Evolutionary conservation across 306 rosid species (phyloP).

Genomic region (barrel medic (Medicago truncatula)): DNA sequence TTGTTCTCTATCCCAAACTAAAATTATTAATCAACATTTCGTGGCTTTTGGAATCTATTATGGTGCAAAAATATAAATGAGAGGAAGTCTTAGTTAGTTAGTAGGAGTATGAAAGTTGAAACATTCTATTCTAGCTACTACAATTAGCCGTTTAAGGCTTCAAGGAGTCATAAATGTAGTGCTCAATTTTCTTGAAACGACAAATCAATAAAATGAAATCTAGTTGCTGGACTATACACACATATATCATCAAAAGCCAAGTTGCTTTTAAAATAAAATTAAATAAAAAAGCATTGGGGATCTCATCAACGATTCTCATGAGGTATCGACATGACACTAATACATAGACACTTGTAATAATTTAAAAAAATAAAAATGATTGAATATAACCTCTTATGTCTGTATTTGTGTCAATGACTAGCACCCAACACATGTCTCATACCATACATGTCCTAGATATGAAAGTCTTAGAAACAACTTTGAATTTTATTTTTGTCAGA

Average conservation of each 20-base stretch:
- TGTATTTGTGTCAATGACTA: neutral
- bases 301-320: slow-evolving; percentile 2
- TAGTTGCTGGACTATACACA: slow-evolving; percentile 8
- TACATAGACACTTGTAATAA: no score
- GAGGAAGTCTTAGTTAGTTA: neutral
- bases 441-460: no score
- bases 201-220: slow-evolving; percentile 38
- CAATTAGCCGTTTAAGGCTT: slow-evolving; percentile 39
- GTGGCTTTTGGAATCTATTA: slow-evolving; percentile 28
- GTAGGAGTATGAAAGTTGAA: slow-evolving; percentile 33
- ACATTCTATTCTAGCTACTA: slow-evolving; percentile 24
- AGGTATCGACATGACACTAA: neutral
- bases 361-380: neutral
- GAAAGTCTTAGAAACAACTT: no score
- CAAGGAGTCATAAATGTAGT: slow-evolving; percentile 36
- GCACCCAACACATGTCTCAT: neutral
- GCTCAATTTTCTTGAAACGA: slow-evolving; percentile 33
- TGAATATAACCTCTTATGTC: neutral
- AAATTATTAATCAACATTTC: slow-evolving; percentile 24
- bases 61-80: slow-evolving; percentile 17
- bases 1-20: slow-evolving; percentile 28
- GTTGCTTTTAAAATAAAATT: slow-evolving; percentile 30
- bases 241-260: slow-evolving; percentile 33
- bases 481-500: no score
- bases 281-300: slow-evolving; percentile 35